These are phyloP conservation scores for Harrya chromipes DNA, from an alignment of 768 basidiomycete genomes.

Conservation along the genomic window DNA sequence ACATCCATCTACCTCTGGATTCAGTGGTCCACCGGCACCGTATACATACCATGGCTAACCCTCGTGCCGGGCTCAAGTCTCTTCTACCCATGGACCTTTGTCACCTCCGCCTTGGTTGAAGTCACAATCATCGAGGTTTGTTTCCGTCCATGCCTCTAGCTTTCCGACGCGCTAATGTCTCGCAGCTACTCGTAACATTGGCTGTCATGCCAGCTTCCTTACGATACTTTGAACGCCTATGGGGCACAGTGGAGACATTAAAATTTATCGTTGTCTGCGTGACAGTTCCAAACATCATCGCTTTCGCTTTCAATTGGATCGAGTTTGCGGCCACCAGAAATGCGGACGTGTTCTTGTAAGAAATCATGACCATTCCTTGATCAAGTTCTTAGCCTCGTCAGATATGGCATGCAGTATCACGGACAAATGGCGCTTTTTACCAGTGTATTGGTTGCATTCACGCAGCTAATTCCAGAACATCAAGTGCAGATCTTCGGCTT, in stretches of 20 bases:
- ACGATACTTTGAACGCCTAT: conserved; percentile 90
- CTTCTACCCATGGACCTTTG: conserved; percentile 90
- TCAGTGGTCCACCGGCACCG: conserved; percentile 47
- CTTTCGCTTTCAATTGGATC: conserved; percentile 85
- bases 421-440: conserved; percentile 92
- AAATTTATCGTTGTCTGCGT: conserved; percentile 84
- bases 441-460: conserved; percentile 91
- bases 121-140: conserved; percentile 78
- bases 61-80: conserved; percentile 78
- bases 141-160: conserved; percentile 5
- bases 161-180: conserved; percentile 6
- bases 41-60: conserved; percentile 63
- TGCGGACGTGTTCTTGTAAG: conserved; percentile 77
- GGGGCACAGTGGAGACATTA: conserved; percentile 83
- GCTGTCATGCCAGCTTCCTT: conserved; percentile 78
- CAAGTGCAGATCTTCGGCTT: conserved; percentile 91
- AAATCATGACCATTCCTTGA: conserved; percentile 13
- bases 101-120: conserved; percentile 89
- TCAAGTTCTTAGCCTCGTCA: conserved; percentile 32
- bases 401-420: conserved; percentile 86
- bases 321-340: conserved; percentile 69
- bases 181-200: conserved; percentile 72
- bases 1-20: conserved; percentile 66
- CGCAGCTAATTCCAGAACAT: conserved; percentile 96
- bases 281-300: conserved; percentile 83